phyloP scores from a whole-genome alignment of 441 rosid genomes.

The Populus hybrid region DNA sequence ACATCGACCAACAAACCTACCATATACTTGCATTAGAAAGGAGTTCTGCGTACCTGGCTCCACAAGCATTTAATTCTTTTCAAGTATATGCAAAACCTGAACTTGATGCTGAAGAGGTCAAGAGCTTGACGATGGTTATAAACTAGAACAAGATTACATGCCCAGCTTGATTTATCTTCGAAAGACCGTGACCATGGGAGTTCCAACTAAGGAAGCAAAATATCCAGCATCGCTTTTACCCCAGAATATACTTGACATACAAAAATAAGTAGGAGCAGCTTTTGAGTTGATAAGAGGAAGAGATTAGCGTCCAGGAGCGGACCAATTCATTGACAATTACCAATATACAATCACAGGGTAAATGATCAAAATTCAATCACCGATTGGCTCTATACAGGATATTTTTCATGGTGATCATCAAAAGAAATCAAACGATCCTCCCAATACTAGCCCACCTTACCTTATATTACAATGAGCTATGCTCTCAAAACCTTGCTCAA shows the following conservation, averaged over 20 bases:
- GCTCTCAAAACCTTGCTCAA: conserved; percentile 22
- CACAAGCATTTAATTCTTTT: not conserved
- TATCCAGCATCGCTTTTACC: too few species aligned
- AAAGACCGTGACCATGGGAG: not conserved
- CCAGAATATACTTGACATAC: too few species aligned
- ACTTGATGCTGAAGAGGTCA: too few species aligned
- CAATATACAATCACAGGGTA: conserved; percentile 29
- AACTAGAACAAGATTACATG: too few species aligned
- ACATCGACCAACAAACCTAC: not conserved
- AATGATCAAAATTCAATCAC: conserved; percentile 31
- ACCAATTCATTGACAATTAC: conserved; percentile 12
- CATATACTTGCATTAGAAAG: not conserved
- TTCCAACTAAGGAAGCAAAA: not conserved
- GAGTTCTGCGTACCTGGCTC: not conserved
- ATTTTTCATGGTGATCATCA: conserved; percentile 19
- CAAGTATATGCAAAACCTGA: not conserved
- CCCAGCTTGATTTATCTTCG: not conserved
- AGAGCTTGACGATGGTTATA: not conserved
- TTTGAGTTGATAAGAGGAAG: not conserved
- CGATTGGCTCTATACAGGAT: conserved; percentile 32
- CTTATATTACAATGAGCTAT: conserved; percentile 29
- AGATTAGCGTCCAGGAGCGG: not conserved
- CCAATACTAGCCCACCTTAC: conserved; percentile 16
- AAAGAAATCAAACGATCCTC: conserved; percentile 19
- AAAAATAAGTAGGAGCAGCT: not conserved